phyloP scores from a whole-genome alignment of 371 early-diverging fungal genomes.

The Rhizopus stolonifer region DNA sequence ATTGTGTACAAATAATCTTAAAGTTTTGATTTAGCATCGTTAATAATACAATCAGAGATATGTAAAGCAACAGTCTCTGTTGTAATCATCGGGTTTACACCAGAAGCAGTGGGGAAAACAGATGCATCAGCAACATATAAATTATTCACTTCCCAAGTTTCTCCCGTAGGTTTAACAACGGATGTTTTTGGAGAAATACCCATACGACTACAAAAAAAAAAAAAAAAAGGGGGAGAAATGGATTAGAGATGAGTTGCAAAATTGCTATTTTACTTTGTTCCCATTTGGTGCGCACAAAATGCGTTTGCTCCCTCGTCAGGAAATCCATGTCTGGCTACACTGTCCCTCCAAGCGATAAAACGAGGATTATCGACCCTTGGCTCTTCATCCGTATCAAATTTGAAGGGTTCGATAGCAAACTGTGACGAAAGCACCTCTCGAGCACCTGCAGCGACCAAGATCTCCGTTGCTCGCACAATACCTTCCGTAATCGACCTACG shows the following conservation, averaged over 20 bases:
- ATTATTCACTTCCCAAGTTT: conserved; percentile 73
- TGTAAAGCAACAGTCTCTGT: conserved; percentile 43
- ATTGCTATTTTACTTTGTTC: conserved; percentile 42
- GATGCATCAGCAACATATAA: conserved; percentile 76
- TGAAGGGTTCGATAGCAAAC: conserved; percentile 46
- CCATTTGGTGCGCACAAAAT: conserved; percentile 67
- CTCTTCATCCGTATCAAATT: conserved; percentile 31
- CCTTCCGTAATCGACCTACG: conserved; percentile 50
- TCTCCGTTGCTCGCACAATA: conserved; percentile 45
- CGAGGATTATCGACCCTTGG: conserved; percentile 37
- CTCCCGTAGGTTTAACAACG: conserved; percentile 69
- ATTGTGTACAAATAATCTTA: conserved; percentile 2
- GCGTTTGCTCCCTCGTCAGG: conserved; percentile 33
- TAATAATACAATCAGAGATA: conserved; percentile 30
- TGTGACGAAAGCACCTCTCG: conserved; percentile 60
- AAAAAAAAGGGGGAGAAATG: neutral
- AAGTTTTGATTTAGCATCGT: conserved; percentile 13
- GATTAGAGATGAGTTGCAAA: neutral
- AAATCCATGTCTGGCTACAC: conserved; percentile 28
- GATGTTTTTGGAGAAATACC: conserved; percentile 54
- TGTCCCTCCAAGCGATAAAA: conserved; percentile 32
- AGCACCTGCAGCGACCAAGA: conserved; percentile 42
- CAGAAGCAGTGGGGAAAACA: conserved; percentile 68
- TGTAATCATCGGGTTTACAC: conserved; percentile 81
- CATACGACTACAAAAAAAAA: conserved; percentile 56